Conservation (phyloP, 805 yeast species). For the Nakazawaea molendinolei region DNA sequence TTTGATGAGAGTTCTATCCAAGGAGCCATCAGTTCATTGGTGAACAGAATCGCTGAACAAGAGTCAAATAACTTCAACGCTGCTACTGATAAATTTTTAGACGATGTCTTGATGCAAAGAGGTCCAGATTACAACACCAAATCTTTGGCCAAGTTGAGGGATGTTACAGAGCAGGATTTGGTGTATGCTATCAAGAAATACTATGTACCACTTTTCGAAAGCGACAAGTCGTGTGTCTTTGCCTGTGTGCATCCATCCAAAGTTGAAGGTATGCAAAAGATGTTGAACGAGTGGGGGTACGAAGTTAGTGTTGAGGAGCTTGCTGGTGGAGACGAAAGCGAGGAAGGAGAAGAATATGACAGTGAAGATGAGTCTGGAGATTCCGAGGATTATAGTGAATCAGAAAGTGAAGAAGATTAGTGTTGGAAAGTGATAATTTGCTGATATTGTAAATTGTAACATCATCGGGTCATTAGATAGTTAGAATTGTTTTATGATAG, state of each 20-base stretch:
- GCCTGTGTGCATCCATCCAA: constrained; percentile 70
- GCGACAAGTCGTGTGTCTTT: constrained; percentile 52
- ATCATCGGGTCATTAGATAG: too few relatives aligned
- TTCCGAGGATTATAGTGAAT: constrained; percentile 19
- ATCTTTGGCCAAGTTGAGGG: constrained; percentile 46
- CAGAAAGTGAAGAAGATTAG: constrained; percentile 17
- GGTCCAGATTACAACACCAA: constrained; percentile 58
- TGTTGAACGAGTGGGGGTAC: constrained; percentile 52
- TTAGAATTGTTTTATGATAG: too few relatives aligned
- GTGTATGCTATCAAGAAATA: constrained; percentile 46
- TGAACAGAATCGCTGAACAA: constrained; percentile 59
- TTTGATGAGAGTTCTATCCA: constrained; percentile 58
- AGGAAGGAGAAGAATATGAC: constrained; percentile 17
- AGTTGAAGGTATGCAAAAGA: constrained; percentile 35
- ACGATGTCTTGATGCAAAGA: constrained; percentile 58
- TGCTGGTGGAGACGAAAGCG: constrained; percentile 19
- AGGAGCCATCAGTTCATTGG: constrained; percentile 73
- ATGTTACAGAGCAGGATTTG: constrained; percentile 48
- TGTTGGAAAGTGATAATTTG: constrained; percentile 4
- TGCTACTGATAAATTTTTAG: constrained; percentile 58
- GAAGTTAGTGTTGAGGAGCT: constrained; percentile 51
- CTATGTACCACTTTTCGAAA: constrained; percentile 57
- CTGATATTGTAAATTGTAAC: background rate
- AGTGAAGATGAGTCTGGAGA: constrained; percentile 18
- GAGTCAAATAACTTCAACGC: constrained; percentile 64